Percentiles rank a stretch among this genome's conserved stretches.
These are phyloP conservation scores for Tricholoma matsutake DNA, from an alignment of 768 basidiomycete species.

Conservation along the genomic window DNA sequence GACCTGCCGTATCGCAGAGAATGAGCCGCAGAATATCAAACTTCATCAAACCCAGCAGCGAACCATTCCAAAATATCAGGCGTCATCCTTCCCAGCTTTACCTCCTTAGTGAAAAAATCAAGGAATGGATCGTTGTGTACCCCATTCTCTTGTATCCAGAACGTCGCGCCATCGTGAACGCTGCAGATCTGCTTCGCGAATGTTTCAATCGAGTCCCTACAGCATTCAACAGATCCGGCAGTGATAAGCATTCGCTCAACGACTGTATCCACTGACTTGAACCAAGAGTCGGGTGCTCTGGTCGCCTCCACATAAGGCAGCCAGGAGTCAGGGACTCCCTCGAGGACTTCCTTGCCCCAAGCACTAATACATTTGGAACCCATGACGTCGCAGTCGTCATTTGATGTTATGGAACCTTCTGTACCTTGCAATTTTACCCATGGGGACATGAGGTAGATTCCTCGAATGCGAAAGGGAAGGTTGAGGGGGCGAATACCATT, in stretches of 20 bases:
- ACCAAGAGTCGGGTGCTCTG: constrained; percentile 24
- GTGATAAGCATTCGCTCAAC: constrained; percentile 25
- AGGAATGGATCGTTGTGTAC: constrained; percentile 36
- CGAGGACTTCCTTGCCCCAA: constrained; percentile 15
- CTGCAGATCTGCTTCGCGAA: background rate
- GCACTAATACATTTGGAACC: constrained; percentile 1
- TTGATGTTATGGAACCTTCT: background rate
- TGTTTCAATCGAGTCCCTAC: constrained; percentile 20
- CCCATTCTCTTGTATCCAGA: constrained; percentile 30
- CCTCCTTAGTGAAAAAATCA: constrained; percentile 25
- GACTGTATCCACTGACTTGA: constrained; percentile 17
- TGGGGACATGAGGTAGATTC: constrained; percentile 32
- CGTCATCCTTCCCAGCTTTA: constrained; percentile 18
- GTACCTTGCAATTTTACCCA: constrained; percentile 21
- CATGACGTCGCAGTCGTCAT: constrained; percentile 17
- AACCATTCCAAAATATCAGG: constrained; percentile 20
- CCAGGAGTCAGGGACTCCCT: constrained; percentile 14
- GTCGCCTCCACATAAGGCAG: constrained; percentile 15
- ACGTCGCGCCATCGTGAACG: constrained; percentile 9
- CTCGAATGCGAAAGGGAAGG: constrained; percentile 16
- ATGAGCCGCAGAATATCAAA: background rate
- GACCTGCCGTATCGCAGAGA: background rate
- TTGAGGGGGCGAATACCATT: constrained; percentile 11
- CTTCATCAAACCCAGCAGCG: constrained; percentile 1
- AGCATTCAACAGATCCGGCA: constrained; percentile 20